Base-by-base conservation (phyloP, 2,329 filamentous ascomycete species). In the Akanthomyces uredinophilus region DNA sequence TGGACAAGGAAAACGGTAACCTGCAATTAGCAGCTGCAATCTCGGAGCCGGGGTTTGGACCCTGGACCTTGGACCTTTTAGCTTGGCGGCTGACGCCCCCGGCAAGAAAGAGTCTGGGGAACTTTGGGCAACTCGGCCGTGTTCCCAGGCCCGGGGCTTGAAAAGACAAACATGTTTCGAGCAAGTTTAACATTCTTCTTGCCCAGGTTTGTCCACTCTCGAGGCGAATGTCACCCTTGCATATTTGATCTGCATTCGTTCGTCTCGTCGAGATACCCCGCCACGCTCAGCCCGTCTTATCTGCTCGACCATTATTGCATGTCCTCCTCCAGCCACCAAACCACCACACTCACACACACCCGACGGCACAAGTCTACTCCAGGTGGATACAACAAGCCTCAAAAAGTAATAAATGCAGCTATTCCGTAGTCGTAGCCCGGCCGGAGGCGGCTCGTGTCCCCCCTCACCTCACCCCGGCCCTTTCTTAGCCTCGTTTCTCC, bases 401-500 rank as follows among this genome's bases (percentile, higher is more conserved):
- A 7, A 51, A 47, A 43, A 41, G 51, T 35, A 46, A 46, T 56
- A 44, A 22, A 56, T 56, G 53, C 53, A 56, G 22, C 39, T 58
- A 58, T 58, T 58, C 32, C 14, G 37, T 14, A 39, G 29, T 8
- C 32, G 32, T 50, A 50, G 44, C 32, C 16, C 24, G 54, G n/a
- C 54, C n/a, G 41, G 32, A n/a, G 24, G 24, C 41, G 29, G 20
- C 8, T 22, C 6, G 16, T 29, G 43, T 39, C 14, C 14, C 14
- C 14, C 55, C 46, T 35, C 32, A 35, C 32, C 24, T 27, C 20
- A 16, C 7, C 39, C 54, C 22, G 32, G 47, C 22, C 35, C 37
- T 39, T 39, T 54, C 13, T 58, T 58, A 58, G 44, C 55, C 22
- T 50, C 44, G 32, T 41, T 46, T 22, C 55, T 41, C 55, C 55